phyloP scores from a whole-genome alignment of 768 basidiomycete species.

The Panaeolus papilionaceus region DNA sequence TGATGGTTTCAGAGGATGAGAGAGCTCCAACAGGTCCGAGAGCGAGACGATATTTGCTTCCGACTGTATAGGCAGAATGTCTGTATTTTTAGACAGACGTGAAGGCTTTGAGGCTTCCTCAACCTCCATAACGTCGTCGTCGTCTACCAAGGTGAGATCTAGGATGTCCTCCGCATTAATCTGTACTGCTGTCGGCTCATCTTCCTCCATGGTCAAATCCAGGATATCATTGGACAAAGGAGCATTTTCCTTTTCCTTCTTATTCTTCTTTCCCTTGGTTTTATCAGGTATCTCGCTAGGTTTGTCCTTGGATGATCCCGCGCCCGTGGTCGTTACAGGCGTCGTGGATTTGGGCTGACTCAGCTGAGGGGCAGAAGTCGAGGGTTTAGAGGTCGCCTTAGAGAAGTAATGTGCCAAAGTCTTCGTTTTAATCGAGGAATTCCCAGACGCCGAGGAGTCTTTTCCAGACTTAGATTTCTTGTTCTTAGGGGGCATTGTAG shows the following conservation, averaged over 20 bases:
- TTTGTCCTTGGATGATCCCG: background rate
- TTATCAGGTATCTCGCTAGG: background rate
- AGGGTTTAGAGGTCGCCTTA: background rate
- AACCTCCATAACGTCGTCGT: background rate
- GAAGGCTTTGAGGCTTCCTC: background rate
- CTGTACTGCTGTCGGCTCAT: background rate
- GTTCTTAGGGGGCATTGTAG: background rate
- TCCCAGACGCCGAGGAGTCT: background rate
- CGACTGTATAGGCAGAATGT: background rate
- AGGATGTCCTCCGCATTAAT: background rate
- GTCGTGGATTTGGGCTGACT: background rate
- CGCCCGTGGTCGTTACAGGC: background rate
- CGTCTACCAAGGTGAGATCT: slow-evolving; percentile 1
- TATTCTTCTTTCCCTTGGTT: background rate
- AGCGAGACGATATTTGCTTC: background rate
- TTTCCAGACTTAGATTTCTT: background rate
- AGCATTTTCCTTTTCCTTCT: background rate
- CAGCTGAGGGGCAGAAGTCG: background rate
- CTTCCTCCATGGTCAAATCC: background rate
- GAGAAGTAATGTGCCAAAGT: background rate
- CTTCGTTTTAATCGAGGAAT: background rate
- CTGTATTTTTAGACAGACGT: background rate
- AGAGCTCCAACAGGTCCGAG: background rate
- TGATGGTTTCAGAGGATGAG: no score
- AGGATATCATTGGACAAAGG: background rate